These are phyloP conservation scores for Nelumbo lutea DNA, from an alignment of 164 flowering plant species.

Conservation along the genomic window DNA sequence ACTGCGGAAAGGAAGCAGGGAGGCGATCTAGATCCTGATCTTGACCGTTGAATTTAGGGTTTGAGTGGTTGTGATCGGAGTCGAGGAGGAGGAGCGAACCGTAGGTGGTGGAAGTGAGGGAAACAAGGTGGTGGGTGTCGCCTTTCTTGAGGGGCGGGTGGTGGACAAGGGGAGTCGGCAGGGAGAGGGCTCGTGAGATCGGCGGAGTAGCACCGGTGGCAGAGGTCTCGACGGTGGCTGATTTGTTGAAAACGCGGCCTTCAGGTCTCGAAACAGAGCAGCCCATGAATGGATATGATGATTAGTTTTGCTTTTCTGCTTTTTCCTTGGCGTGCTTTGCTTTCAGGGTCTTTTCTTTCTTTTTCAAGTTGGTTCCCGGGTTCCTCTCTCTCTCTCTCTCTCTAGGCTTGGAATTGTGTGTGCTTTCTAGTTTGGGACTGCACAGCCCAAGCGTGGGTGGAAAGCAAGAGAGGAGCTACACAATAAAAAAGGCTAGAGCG, in stretches of 20 bases:
- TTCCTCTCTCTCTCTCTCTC: too few species aligned
- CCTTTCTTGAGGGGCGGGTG: slow-evolving; percentile 68
- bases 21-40: slow-evolving; percentile 1
- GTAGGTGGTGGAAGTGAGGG: slow-evolving; percentile 79
- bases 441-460: too few species aligned
- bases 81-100: slow-evolving; percentile 52
- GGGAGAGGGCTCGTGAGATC: slow-evolving; percentile 41
- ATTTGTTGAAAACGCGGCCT: slow-evolving; percentile 7
- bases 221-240: not conserved
- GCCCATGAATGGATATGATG: slow-evolving; percentile 35
- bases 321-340: too few species aligned
- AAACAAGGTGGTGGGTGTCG: slow-evolving; percentile 73
- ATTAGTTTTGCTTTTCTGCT: not conserved
- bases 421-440: too few species aligned
- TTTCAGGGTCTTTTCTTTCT: too few species aligned
- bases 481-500: too few species aligned
- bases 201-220: slow-evolving; percentile 12
- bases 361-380: too few species aligned
- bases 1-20: not conserved
- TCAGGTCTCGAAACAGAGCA: slow-evolving; percentile 44
- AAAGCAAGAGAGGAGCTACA: too few species aligned
- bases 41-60: slow-evolving; percentile 7
- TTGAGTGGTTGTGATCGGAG: not conserved
- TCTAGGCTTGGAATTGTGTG: too few species aligned
- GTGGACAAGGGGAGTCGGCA: slow-evolving; percentile 59